Conservation (phyloP, 2,329 filamentous ascomycete genomes). For the Cladophialophora psammophila region DNA sequence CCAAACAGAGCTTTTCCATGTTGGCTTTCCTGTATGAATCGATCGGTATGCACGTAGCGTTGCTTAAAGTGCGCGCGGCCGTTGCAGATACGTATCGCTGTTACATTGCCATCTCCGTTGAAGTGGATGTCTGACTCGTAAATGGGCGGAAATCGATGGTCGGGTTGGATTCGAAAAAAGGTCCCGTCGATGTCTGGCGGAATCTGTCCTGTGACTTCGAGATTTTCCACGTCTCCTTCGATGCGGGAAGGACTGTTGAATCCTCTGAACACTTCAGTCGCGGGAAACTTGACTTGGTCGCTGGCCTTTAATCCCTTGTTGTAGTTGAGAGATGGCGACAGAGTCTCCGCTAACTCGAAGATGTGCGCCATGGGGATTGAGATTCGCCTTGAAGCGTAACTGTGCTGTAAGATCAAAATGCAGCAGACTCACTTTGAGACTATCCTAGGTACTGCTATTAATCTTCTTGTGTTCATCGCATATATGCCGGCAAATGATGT, state of each 20-base stretch:
- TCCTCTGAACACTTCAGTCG: constrained; percentile 38
- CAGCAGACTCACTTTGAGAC: background rate
- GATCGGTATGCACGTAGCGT: constrained; percentile 53
- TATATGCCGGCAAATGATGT: background rate
- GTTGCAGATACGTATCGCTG: constrained; percentile 52
- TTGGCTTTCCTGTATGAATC: constrained; percentile 49
- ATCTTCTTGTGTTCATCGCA: background rate
- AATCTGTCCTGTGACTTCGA: constrained; percentile 50
- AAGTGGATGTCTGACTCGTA: constrained; percentile 63
- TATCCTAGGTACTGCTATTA: background rate
- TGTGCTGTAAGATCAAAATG: background rate
- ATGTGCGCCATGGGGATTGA: constrained; percentile 30
- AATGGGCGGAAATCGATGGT: constrained; percentile 60
- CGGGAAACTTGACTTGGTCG: constrained; percentile 25
- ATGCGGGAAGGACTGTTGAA: constrained; percentile 51
- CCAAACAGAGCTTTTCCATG: constrained; percentile 58
- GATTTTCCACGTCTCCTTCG: constrained; percentile 43
- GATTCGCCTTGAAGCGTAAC: background rate
- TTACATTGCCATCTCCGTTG: constrained; percentile 55
- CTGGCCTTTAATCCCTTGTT: constrained; percentile 23
- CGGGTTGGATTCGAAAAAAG: constrained; percentile 54
- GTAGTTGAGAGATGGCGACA: constrained; percentile 18
- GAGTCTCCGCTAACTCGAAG: constrained; percentile 23
- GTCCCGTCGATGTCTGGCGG: constrained; percentile 55
- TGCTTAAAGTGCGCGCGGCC: constrained; percentile 54